Evolutionary conservation across 129 eudicot genomes (phyloP), one percentile per base, ranked within the genome.

Genomic region (Daucus carota): DNA sequence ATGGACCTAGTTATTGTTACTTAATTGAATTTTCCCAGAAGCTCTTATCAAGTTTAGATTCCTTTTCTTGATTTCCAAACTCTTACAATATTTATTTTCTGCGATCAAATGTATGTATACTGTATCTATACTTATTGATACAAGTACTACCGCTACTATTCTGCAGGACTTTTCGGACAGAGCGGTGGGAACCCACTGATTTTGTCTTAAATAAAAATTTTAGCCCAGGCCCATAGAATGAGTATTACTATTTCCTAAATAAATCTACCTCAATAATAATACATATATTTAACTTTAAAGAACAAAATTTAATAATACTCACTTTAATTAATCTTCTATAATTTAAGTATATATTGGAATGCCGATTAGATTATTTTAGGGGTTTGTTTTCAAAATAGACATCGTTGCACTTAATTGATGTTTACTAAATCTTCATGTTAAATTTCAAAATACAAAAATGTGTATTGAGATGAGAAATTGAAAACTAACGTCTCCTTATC

Each of bases 31-130:
- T 62, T 62, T 62, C 69, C 69, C 38, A 62, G 18, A 62, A 9
- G 15, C 36, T 63, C 17, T 72, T 42, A 4, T 34, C 34, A 52
- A 57, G 57, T 69, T 54, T 74, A 22, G 69, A 69, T 77, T 36
- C 74, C 32, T 70, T 73, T 73, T 28, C 68, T 60, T 29, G 34
- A 60, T 24, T 60, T 60, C 14, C 69, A 29, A 62, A 62, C 38
- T 31, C 36, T 0, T 20, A 1, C n/a, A 15, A n/a, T 52, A 20
- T 6, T 0, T 54, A n/a, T n/a, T 54, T 52, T 36, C 9, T n/a
- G 14, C 8, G 62, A 52, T 22, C 29, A 52, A 6, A 2, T 50
- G 28, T 50, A 50, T 50, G 57, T 20, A 20, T 40, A 22, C 8
- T 52, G 29, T 52, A 22, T 52, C 24, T 52, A n/a, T 22, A 52